Conservation (phyloP, 2,329 filamentous ascomycete genomes). For the Thyridium curvatum region DNA sequence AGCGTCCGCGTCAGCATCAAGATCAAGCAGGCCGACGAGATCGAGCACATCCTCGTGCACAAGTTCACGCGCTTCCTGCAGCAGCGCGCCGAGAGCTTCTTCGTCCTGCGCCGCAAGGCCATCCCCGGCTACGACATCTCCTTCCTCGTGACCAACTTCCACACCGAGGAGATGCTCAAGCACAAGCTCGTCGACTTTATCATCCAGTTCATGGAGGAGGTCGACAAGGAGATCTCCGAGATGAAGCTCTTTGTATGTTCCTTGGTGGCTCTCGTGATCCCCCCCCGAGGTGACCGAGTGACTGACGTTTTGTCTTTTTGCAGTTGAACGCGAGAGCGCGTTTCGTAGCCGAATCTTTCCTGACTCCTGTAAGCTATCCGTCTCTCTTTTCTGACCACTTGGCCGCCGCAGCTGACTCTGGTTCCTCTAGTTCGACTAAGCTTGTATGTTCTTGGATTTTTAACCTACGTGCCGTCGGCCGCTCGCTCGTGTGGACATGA, state of each 20-base stretch:
- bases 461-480: too few species aligned
- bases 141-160: conserved; percentile 97
- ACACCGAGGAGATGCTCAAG: conserved; percentile 97
- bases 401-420: too few species aligned
- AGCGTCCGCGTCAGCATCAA: conserved; percentile 95
- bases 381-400: too few species aligned
- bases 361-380: conserved; percentile 58
- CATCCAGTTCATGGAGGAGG: conserved; percentile 99
- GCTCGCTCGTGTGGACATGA: too few species aligned
- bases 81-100: conserved; percentile 93
- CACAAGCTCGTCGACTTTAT: conserved; percentile 99
- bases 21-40: conserved; percentile 99
- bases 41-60: conserved; percentile 95
- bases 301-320: neutral
- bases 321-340: conserved; percentile 93
- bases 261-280: conserved; percentile 1
- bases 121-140: conserved; percentile 99
- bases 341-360: conserved; percentile 96
- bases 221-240: conserved; percentile 99
- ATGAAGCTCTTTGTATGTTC: conserved; percentile 96
- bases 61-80: conserved; percentile 98
- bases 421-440: too few species aligned
- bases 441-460: too few species aligned
- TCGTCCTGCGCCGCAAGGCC: conserved; percentile 90
- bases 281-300: neutral